Conservation (phyloP, 2,329 filamentous ascomycete genomes). For the Pseudopyrenochaeta lycopersici region DNA sequence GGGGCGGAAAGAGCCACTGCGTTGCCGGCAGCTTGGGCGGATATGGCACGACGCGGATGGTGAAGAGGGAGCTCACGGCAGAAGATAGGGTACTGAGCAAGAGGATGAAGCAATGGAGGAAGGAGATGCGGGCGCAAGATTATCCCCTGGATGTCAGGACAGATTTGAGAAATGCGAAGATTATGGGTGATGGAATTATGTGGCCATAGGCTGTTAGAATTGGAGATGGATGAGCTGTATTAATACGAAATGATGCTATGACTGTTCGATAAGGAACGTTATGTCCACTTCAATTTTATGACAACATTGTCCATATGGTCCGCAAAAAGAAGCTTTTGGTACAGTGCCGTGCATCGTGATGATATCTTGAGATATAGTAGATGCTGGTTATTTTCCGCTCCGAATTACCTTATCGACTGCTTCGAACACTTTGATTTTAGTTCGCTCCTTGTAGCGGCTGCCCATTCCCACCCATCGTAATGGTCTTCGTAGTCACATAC, state of each 20-base stretch:
- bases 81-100: conserved; percentile 34
- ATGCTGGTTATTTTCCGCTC: not conserved
- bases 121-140: conserved; percentile 32
- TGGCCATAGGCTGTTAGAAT: conserved; percentile 23
- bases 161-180: conserved; percentile 30
- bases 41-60: conserved; percentile 18
- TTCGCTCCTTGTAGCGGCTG: conserved; percentile 60
- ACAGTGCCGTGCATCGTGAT: no score
- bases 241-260: not conserved
- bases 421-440: no score
- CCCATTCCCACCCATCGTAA: conserved; percentile 69
- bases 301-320: no score
- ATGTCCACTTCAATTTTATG: not conserved
- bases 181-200: conserved; percentile 35
- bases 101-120: conserved; percentile 43
- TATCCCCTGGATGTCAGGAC: conserved; percentile 49
- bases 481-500: conserved; percentile 58
- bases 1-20: conserved; percentile 43
- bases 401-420: not conserved
- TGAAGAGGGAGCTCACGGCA: conserved; percentile 33
- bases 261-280: not conserved
- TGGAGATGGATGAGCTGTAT: not conserved
- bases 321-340: no score
- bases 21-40: conserved; percentile 41
- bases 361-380: no score